Evolutionary conservation across 2,329 filamentous ascomycete species (phyloP).

Genomic region (Ophiosphaerella herpotricha): DNA sequence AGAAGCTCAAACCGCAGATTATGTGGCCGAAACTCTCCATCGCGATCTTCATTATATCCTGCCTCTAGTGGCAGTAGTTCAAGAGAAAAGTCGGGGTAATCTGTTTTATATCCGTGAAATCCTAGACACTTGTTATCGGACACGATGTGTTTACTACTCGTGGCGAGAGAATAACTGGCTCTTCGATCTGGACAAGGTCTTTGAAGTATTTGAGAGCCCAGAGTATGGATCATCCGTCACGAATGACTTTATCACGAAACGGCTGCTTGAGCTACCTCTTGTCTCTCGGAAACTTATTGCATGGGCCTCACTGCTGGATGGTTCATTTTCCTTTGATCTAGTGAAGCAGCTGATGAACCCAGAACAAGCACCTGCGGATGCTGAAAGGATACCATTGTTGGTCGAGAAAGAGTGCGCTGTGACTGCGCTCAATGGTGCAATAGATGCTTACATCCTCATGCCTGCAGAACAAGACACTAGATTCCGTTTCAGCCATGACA

Average conservation of each 20-base stretch:
- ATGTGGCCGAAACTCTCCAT: constrained; percentile 81
- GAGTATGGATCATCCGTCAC: constrained; percentile 80
- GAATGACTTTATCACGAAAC: constrained; percentile 78
- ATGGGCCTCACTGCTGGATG: constrained; percentile 85
- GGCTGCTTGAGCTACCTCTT: constrained; percentile 74
- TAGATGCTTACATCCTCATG: constrained; percentile 80
- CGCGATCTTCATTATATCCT: constrained; percentile 71
- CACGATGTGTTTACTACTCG: constrained; percentile 88
- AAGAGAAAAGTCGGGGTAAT: constrained; percentile 87
- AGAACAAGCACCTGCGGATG: constrained; percentile 58
- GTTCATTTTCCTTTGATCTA: constrained; percentile 80
- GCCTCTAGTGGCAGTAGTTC: constrained; percentile 80
- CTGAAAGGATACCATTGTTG: constrained; percentile 54
- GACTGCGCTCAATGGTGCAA: constrained; percentile 77
- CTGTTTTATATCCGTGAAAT: constrained; percentile 92
- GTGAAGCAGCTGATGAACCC: constrained; percentile 77
- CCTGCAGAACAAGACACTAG: constrained; percentile 82
- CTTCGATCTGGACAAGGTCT: constrained; percentile 83
- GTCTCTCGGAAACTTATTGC: constrained; percentile 78
- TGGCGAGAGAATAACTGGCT: constrained; percentile 79
- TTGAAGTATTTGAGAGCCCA: constrained; percentile 80
- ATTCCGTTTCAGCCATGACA: constrained; percentile 86
- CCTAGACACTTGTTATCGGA: constrained; percentile 82
- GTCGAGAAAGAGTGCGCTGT: constrained; percentile 70
- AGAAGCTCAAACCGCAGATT: constrained; percentile 80